Evolutionary conservation across 345 rosid genomes (phyloP).

Genomic region (Zanthoxylum bungeanum): DNA sequence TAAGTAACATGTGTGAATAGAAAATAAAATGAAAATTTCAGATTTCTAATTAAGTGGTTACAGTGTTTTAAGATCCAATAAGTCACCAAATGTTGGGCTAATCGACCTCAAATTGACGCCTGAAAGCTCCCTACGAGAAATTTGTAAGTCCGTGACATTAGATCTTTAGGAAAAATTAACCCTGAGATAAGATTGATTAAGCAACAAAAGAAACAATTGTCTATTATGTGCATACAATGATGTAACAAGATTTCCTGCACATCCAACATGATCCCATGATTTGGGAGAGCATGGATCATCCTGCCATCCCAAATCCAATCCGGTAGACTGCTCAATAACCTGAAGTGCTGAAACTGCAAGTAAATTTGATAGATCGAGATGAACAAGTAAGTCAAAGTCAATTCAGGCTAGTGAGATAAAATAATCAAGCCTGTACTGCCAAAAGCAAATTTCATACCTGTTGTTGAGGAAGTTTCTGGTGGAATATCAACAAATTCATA

Average conservation of each 20-base stretch:
- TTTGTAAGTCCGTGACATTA: conserved; percentile 14
- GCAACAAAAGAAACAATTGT: not conserved
- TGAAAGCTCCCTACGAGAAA: conserved; percentile 59
- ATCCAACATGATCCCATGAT: conserved; percentile 65
- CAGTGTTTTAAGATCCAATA: conserved; percentile 79
- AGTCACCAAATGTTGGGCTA: conserved; percentile 90
- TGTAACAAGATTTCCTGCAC: conserved; percentile 74
- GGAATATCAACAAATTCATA: conserved; percentile 64
- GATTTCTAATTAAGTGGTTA: conserved; percentile 23
- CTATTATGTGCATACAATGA: conserved; percentile 49
- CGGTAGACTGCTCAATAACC: conserved; percentile 76
- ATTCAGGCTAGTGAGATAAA: not conserved
- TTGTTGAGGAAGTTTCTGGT: conserved; percentile 74
- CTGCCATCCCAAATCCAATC: conserved; percentile 79
- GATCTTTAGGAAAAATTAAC: not conserved
- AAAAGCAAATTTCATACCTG: conserved; percentile 42
- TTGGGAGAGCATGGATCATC: conserved; percentile 90
- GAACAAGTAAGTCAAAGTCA: conserved; percentile 4
- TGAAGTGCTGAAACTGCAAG: conserved; percentile 85
- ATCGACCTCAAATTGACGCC: conserved; percentile 72
- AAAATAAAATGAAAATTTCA: not conserved
- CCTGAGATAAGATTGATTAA: not conserved
- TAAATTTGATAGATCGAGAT: conserved; percentile 12
- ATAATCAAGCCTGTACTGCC: not conserved
- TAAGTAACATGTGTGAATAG: not conserved